These are phyloP conservation scores for Fusarium humuli DNA, from an alignment of 2,329 filamentous ascomycete species.

Conservation along the genomic window DNA sequence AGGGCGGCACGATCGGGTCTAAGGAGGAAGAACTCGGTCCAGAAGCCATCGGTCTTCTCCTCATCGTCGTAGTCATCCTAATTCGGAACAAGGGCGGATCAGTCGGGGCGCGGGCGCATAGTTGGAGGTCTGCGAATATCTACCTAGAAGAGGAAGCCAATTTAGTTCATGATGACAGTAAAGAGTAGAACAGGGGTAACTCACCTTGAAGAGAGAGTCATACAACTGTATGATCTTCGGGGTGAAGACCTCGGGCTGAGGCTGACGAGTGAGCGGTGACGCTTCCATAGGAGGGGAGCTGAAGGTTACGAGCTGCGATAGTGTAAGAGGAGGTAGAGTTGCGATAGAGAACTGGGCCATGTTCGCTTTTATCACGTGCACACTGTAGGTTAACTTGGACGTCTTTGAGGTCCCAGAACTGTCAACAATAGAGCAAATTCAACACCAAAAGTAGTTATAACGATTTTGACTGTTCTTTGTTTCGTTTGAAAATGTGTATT, in stretches of 20 bases:
- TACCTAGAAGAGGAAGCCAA: conserved; percentile 43
- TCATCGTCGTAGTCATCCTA: conserved; percentile 73
- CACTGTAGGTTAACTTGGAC: conserved; percentile 9
- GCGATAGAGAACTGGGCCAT: conserved; percentile 35
- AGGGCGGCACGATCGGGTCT: conserved; percentile 80
- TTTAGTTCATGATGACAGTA: conserved; percentile 35
- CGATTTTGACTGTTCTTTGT: not conserved
- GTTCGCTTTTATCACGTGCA: conserved; percentile 26
- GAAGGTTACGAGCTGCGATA: conserved; percentile 22
- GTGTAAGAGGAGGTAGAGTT: conserved; percentile 29
- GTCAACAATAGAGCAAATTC: conserved; percentile 6
- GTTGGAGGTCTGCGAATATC: conserved; percentile 28
- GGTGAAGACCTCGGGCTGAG: conserved; percentile 88
- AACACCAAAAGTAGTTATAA: not conserved
- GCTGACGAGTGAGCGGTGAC: conserved; percentile 93
- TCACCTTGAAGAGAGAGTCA: conserved; percentile 81
- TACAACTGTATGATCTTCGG: conserved; percentile 95
- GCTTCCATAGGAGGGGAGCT: conserved; percentile 73
- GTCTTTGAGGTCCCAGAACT: conserved; percentile 5
- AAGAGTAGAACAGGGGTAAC: conserved; percentile 23
- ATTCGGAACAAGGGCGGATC: conserved; percentile 43
- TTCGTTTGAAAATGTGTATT: not conserved
- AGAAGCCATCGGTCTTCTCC: conserved; percentile 89
- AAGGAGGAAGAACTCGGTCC: conserved; percentile 94
- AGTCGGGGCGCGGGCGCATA: conserved; percentile 44